These are phyloP conservation scores for Allium cepa DNA, from an alignment of 106 monocot species.

Conservation along the genomic window DNA sequence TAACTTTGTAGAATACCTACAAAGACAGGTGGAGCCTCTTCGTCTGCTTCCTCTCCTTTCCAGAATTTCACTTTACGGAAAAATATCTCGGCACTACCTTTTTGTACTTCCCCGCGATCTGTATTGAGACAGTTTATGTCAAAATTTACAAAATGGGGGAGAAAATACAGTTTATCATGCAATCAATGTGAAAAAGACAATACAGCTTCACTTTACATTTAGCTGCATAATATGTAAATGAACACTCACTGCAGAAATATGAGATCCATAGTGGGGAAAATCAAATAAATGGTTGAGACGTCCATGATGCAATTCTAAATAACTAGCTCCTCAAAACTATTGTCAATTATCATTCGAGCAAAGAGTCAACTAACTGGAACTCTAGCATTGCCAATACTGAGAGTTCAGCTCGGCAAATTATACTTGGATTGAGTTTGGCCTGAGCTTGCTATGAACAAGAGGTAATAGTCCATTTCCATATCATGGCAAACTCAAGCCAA, in stretches of 20 bases:
- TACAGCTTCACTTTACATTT: not conserved
- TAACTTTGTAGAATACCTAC: constrained; percentile 56
- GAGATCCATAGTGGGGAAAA: not conserved
- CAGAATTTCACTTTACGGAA: constrained; percentile 98
- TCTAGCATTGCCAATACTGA: too few relatives aligned
- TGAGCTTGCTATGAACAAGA: too few relatives aligned
- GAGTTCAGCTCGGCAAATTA: too few relatives aligned
- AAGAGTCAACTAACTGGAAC: too few relatives aligned
- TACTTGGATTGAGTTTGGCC: too few relatives aligned
- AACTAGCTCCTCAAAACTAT: not conserved
- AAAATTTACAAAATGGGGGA: too few relatives aligned
- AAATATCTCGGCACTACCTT: constrained; percentile 96
- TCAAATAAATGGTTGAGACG: not conserved
- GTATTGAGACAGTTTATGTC: not conserved
- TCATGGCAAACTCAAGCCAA: too few relatives aligned
- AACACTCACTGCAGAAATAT: not conserved
- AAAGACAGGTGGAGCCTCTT: constrained; percentile 98
- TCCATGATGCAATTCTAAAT: not conserved
- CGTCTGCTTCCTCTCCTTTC: constrained; percentile 92
- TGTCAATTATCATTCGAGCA: too few relatives aligned
- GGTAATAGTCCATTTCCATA: too few relatives aligned
- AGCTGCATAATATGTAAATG: not conserved
- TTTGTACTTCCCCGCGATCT: constrained; percentile 90
- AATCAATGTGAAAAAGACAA: not conserved
- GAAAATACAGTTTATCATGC: not conserved